phyloP scores from a whole-genome alignment of 768 basidiomycete genomes.

The Coprinopsis strossmayeri region DNA sequence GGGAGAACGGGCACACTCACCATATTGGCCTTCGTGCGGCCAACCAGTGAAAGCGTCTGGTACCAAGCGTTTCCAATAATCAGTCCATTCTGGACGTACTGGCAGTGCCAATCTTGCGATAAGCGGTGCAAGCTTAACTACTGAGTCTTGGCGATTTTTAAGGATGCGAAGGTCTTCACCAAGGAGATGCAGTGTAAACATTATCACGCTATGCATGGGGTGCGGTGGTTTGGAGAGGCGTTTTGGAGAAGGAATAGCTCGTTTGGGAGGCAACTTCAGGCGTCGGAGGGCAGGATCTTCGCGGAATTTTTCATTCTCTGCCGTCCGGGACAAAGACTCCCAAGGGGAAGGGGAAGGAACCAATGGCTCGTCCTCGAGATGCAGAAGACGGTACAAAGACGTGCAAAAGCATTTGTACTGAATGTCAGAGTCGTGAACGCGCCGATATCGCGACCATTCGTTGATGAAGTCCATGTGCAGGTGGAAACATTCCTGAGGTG shows the following conservation, averaged over 20 bases:
- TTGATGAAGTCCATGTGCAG: conserved; percentile 52
- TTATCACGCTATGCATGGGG: conserved; percentile 27
- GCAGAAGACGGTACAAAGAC: conserved; percentile 46
- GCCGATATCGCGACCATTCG: conserved; percentile 44
- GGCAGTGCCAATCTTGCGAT: conserved; percentile 56
- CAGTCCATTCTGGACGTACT: conserved; percentile 81
- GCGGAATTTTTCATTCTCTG: conserved; percentile 39
- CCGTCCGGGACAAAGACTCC: conserved; percentile 28
- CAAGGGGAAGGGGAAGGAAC: conserved; percentile 30
- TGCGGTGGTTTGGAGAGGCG: conserved; percentile 42
- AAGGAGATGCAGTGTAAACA: conserved; percentile 75
- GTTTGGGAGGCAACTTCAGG: conserved; percentile 25
- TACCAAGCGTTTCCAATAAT: conserved; percentile 85
- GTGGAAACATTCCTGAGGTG: conserved; percentile 46
- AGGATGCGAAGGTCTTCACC: conserved; percentile 63
- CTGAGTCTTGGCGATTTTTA: conserved; percentile 46
- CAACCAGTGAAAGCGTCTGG: conserved; percentile 56
- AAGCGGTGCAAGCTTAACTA: conserved; percentile 53
- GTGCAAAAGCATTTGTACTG: conserved; percentile 53
- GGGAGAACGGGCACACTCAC: conserved; percentile 1
- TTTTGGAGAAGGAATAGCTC: conserved; percentile 16
- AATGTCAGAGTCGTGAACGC: conserved; percentile 35
- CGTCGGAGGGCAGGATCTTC: conserved; percentile 54
- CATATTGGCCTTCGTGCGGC: conserved; percentile 26
- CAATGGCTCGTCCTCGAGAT: conserved; percentile 22